These are phyloP conservation scores for Sporothrix globosa DNA, from an alignment of 2,329 filamentous ascomycete species.

Conservation along the genomic window DNA sequence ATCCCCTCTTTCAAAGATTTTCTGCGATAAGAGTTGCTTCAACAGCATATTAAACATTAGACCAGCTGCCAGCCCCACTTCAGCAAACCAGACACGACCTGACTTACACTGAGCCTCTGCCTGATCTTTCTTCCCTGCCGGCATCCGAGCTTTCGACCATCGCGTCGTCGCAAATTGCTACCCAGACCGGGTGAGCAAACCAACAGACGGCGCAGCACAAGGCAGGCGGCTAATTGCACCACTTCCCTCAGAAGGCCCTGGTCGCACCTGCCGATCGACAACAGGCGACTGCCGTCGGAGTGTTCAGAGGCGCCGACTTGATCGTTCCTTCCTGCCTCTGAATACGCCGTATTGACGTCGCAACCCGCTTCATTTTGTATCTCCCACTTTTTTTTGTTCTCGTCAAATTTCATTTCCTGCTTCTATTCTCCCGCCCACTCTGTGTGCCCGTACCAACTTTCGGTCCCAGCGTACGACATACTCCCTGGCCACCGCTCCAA, in stretches of 20 bases:
- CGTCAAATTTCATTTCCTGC: not conserved
- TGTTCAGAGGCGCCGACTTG: not conserved
- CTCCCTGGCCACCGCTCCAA: not conserved
- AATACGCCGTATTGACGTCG: constrained; percentile 11
- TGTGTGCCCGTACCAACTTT: not conserved
- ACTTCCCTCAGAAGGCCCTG: not conserved
- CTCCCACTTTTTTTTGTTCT: not conserved
- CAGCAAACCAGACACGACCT: too few relatives aligned
- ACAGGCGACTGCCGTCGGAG: constrained; percentile 11
- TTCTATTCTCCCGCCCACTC: not conserved
- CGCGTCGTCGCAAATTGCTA: not conserved
- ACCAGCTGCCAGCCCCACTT: not conserved
- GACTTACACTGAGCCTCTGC: too few relatives aligned
- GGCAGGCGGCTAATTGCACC: constrained; percentile 22
- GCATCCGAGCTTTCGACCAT: constrained; percentile 15
- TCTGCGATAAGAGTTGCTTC: not conserved
- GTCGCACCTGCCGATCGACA: constrained; percentile 22
- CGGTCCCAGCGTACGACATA: not conserved
- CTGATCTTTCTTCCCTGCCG: not conserved
- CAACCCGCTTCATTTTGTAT: not conserved
- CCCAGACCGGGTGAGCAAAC: not conserved
- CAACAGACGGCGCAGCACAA: constrained; percentile 17
- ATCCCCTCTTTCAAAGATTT: not conserved
- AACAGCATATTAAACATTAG: not conserved
- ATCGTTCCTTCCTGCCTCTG: not conserved